Base-by-base conservation (phyloP, 2,329 filamentous ascomycete genomes). In the Hypoxylon sp. region DNA sequence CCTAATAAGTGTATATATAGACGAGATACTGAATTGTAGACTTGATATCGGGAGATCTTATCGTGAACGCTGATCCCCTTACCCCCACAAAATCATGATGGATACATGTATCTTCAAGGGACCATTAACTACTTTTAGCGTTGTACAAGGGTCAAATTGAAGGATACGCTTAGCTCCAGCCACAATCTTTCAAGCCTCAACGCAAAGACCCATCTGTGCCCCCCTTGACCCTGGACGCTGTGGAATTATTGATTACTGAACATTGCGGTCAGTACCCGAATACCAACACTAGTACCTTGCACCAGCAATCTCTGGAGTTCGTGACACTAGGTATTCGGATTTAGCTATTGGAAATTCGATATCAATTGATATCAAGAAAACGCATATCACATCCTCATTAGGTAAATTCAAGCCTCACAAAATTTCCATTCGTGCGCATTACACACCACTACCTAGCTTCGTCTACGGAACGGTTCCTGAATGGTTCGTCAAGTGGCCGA, bases 221-320 rank as follows among this genome's bases (percentile, higher is more conserved):
- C 19, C 23, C 32, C 14, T 43, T 19, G 23, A 36, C 36, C 45
- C 34, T 34, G 25, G 19, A 21, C n/a, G 51, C 17, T 38, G 58
- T 32, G 38, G 48, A 67, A 56, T 63, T 51, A 66, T 28, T 67
- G 64, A 67, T 67, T 67, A 67, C 59, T 63, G 64, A 67, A 67
- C 64, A 62, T 52, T 10, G 23, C 55, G 41, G 17, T 36, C 25
- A 43, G 28, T 62, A 50, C 28, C 58, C 49, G 38, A 52, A 38
- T 56, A 51, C 2, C 5, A 23, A 2, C 23, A 2, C 23, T 23
- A 23, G 21, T 52, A 49, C 28, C 28, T 30, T 7, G 21, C 48
- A 49, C 49, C 58, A 48, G 23, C 63, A 59, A 58, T 58, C 50
- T n/a, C n/a, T n/a, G n/a, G 55, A 63, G 23, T 50, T 63, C 46